These are phyloP conservation scores for Trichosporon inkin DNA, from an alignment of 1,284 basidiomycete species.

Conservation along the genomic window DNA sequence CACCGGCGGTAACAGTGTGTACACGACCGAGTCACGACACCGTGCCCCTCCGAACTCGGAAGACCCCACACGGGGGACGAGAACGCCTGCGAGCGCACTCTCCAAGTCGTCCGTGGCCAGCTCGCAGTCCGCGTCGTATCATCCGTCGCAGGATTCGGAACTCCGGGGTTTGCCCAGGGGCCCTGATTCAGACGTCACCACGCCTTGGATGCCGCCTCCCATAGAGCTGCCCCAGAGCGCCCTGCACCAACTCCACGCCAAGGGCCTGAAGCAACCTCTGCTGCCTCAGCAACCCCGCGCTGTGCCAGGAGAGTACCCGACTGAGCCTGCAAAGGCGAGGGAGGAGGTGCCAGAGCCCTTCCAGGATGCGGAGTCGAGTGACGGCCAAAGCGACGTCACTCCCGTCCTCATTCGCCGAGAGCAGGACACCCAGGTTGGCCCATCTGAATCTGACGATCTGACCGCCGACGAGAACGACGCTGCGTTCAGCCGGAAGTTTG, in stretches of 20 bases:
- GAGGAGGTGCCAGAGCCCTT: not conserved
- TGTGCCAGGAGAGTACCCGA: not conserved
- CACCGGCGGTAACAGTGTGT: conserved; percentile 29
- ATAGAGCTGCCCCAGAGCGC: not conserved
- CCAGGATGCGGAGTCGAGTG: not conserved
- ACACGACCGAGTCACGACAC: conserved; percentile 31
- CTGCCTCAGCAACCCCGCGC: not conserved
- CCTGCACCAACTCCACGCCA: not conserved
- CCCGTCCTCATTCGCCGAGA: not conserved
- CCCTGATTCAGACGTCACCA: not conserved
- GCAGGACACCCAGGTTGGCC: not conserved
- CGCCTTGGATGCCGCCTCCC: not conserved
- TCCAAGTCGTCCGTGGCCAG: not conserved
- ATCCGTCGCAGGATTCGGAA: not conserved
- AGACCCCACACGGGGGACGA: too few relatives aligned
- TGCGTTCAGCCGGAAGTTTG: too few relatives aligned
- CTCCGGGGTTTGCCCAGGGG: not conserved
- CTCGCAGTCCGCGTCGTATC: not conserved
- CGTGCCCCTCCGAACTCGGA: conserved; percentile 38
- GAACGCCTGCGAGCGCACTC: too few relatives aligned
- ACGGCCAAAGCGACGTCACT: not conserved
- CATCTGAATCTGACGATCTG: too few relatives aligned
- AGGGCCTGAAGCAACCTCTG: not conserved
- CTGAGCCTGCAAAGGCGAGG: not conserved
- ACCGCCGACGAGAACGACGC: too few relatives aligned